Base-by-base conservation (phyloP, 116 monocot genomes). In the Zostera marina region DNA sequence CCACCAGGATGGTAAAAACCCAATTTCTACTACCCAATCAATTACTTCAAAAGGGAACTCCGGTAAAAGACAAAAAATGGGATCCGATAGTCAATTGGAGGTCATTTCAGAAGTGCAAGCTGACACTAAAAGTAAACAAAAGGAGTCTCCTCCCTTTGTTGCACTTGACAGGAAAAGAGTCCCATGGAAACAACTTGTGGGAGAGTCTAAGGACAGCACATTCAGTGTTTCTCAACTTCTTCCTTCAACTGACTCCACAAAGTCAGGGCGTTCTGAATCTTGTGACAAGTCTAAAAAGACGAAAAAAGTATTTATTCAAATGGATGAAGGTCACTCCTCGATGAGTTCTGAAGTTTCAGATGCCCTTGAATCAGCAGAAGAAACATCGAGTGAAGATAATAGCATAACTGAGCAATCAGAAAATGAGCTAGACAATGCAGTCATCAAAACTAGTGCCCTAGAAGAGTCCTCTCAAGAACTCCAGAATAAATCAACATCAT, bases 181-280 rank as follows among this genome's bases (percentile, higher is more conserved):
- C 20, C 57, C 94, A 41, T 94, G 94, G 94, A 94, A 71, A 63
- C 74, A 82, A 16, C 77, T 94, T 23, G 65, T 88, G 39, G 85
- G 76, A 19, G 77, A 58, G 41, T 48, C 51, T 4, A 42, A 46
- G n/a, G 64, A 42, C 19, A 63, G 54, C 53, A 63, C 70, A 52
- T 94, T 94, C 66, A 82, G 71, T 56, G 63, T 88, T 17, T 74
- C 72, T 16, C 42, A 69, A 22, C 41, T 82, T 53, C 42, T 82
- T 47, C 74, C 76, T 16, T 54, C 22, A 14, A 54, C 47, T 24
- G 68, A 17, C 48, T 41, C 61, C 1, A 5, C 23, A 25, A 11
- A 38, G 40, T 21, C 62, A 40, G 44, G 53, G 3, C 41, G 41
- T n/a, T 9, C 62, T 9, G 53, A 54, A 22, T 10, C 60, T 25